A percentile compares a stretch with the other conserved stretches of the same genome.
Evolutionary conservation across 2,329 filamentous ascomycete genomes (phyloP).

Genomic region (Fusarium fujikuroi): DNA sequence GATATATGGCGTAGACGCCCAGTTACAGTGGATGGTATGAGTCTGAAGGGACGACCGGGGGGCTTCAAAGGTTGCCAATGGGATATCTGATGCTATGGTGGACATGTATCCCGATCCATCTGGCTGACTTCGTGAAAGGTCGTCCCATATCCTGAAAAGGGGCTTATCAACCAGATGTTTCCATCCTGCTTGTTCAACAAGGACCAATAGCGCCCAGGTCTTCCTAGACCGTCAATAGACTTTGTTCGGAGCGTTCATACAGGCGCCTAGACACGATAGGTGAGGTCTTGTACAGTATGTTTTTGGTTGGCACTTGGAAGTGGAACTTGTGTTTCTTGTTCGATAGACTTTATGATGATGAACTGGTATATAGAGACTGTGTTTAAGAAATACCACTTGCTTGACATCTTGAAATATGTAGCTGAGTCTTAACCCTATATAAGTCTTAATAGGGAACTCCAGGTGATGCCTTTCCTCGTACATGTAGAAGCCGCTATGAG

Average conservation of each 20-base stretch:
- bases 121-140: not conserved
- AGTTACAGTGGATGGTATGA: not conserved
- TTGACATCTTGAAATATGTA: not conserved
- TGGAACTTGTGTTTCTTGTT: not conserved
- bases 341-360: not conserved
- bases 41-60: not conserved
- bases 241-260: no score
- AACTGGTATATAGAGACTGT: not conserved
- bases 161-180: not conserved
- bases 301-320: not conserved
- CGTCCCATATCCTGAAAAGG: conserved; percentile 9
- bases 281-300: not conserved
- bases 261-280: not conserved
- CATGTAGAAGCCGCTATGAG: not conserved
- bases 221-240: not conserved
- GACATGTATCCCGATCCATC: not conserved
- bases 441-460: no score
- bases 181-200: not conserved
- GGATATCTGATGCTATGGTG: not conserved
- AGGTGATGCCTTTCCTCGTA: no score
- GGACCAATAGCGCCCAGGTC: not conserved
- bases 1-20: not conserved
- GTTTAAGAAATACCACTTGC: not conserved
- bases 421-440: not conserved
- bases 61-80: not conserved